Evolutionary conservation across 352 stramenopile genomes (phyloP), one percentile per base, ranked within the genome.

Genomic region (Pythium aristosporum): DNA sequence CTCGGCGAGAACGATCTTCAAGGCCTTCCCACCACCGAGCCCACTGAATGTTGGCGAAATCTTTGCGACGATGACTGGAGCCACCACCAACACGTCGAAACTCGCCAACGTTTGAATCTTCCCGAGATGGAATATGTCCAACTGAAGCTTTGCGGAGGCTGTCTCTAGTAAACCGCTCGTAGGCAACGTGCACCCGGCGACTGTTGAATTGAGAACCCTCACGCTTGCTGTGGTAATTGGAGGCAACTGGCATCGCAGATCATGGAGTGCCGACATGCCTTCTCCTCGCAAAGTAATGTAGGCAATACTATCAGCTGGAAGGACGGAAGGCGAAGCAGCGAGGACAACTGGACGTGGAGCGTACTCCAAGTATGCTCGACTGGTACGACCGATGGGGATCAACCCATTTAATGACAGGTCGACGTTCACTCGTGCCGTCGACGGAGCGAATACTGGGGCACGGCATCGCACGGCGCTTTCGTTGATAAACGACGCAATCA

Each of bases 401-500:
- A 64, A 57, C 12, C 53, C 65, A 43, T 67, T 72, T 0, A 72
- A 36, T 3, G 65, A 64, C 7, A 72, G 28, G 20, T 16, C 37
- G 18, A 64, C 65, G 21, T 8, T 11, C 6, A 50, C 10, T 82
- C 39, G n/a, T 11, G 32, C n/a, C 53, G 56, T 42, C 32, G 47
- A 25, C 12, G 65, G 59, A 1, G 28, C 10, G 4, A 78, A 57
- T 34, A 61, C 59, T 2, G 81, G 80, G 20, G 66, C 23, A 5
- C 9, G 56, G 13, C 80, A 88, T 16, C 25, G 56, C n/a, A 76
- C 32, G 15, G 69, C 54, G n/a, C 51, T 74, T 23, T 69, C 58
- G 50, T 67, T 82, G 15, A 76, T n/a, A 30, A 73, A 70, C 5
- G 41, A 8, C 8, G 73, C 79, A 11, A 55, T 59, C 4, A 75